These are phyloP conservation scores for Echium plantagineum DNA, from an alignment of 257 asterid genomes.

Conservation along the genomic window DNA sequence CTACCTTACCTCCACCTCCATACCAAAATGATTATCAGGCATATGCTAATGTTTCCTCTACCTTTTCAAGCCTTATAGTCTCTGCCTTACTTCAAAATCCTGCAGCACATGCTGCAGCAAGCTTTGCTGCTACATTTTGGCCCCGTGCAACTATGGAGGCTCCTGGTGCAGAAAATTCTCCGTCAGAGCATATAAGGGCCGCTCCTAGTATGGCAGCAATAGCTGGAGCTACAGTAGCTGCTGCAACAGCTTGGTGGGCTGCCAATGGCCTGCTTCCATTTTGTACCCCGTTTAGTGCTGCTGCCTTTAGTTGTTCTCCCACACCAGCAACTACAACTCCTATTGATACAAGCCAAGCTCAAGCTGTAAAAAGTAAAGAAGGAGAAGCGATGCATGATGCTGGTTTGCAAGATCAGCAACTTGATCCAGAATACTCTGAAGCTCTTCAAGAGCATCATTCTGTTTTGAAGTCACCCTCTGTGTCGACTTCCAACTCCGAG, in stretches of 20 bases:
- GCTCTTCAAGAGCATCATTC: constrained; percentile 47
- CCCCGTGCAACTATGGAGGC: constrained; percentile 43
- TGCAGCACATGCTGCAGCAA: constrained; percentile 90
- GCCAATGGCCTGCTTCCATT: constrained; percentile 87
- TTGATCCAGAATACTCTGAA: constrained; percentile 39
- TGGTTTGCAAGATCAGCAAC: constrained; percentile 29
- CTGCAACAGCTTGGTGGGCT: constrained; percentile 99
- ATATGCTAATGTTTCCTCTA: constrained; percentile 46
- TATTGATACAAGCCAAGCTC: constrained; percentile 26
- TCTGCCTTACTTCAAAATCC: constrained; percentile 81
- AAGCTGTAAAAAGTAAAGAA: constrained; percentile 28
- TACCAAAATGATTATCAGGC: constrained; percentile 57
- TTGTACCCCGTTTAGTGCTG: constrained; percentile 65
- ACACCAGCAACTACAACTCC: constrained; percentile 38
- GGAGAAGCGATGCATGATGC: constrained; percentile 32
- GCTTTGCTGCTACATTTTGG: constrained; percentile 70
- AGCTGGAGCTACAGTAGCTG: constrained; percentile 94
- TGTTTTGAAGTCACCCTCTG: constrained; percentile 29
- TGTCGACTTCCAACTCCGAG: constrained; percentile 54
- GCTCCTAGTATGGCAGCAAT: constrained; percentile 68
- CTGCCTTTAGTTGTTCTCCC: constrained; percentile 48
- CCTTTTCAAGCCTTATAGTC: constrained; percentile 65
- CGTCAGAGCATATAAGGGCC: constrained; percentile 29
- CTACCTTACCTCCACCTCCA: constrained; percentile 41
- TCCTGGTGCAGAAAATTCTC: constrained; percentile 29